Percentiles rank a stretch among this genome's conserved stretches.
Evolutionary conservation across 1,284 basidiomycete genomes (phyloP).

Genomic region (Trichosporon faecale): DNA sequence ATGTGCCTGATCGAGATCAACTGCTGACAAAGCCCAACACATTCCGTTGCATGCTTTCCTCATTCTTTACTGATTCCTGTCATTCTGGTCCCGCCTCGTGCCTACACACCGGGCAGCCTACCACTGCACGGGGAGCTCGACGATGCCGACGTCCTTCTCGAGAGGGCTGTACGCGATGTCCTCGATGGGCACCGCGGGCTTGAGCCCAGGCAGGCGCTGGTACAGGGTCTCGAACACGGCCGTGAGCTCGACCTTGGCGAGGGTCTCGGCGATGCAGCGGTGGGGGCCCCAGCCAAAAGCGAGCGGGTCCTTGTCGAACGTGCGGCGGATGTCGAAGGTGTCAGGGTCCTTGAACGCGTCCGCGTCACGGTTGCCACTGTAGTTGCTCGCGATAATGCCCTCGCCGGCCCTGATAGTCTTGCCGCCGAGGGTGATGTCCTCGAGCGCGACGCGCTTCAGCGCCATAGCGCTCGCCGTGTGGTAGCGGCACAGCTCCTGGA

Average conservation of each 20-base stretch:
- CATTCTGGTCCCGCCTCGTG: no score
- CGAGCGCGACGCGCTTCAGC: constrained; percentile 18
- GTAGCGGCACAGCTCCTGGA: constrained; percentile 21
- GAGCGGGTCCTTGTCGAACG: constrained; percentile 14
- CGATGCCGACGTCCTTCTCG: constrained; percentile 14
- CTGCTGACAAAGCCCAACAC: neutral
- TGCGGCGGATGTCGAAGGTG: constrained; percentile 18
- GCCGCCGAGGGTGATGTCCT: constrained; percentile 16
- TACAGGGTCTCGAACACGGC: constrained; percentile 18
- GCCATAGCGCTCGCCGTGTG: constrained; percentile 21
- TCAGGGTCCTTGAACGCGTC: constrained; percentile 17
- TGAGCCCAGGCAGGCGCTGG: constrained; percentile 14
- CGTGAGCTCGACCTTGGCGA: constrained; percentile 18
- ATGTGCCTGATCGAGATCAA: neutral
- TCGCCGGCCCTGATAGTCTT: constrained; percentile 15
- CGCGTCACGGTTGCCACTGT: constrained; percentile 19
- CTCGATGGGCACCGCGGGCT: constrained; percentile 14
- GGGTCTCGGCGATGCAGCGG: constrained; percentile 19
- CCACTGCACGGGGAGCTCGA: constrained; percentile 15
- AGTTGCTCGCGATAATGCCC: constrained; percentile 22
- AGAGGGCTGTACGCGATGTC: constrained; percentile 19
- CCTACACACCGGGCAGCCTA: no score
- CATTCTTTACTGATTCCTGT: no score
- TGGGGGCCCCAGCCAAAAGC: constrained; percentile 16
- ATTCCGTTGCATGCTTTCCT: neutral